Base-by-base conservation (phyloP, 225 moss, liverwort and hornwort genomes). In the Polytrichum formosum region DNA sequence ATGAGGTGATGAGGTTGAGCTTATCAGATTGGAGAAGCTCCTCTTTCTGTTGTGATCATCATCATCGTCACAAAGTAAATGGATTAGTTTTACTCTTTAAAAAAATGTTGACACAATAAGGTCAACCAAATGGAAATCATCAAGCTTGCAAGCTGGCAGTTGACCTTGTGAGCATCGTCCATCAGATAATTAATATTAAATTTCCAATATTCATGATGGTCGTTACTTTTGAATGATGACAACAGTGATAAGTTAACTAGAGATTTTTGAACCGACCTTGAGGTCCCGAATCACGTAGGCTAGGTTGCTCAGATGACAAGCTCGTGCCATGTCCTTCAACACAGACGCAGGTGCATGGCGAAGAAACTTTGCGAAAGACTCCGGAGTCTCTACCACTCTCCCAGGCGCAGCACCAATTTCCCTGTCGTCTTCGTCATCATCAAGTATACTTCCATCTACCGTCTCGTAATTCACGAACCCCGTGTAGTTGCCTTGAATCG, bases 301-400 rank as follows among this genome's bases (percentile, higher is more conserved):
- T 13, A 86, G 75, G 28, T 86, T 86, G 33, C 86, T 86, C 35
- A 86, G 86, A 30, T 86, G 77, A 75, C 86, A 86, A 77, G 82
- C 82, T 66, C 80, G 80, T 7, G 80, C 82, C 18, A 83, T 70
- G 6, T 72, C 66, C 62, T 73, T 80, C 5, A 86, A 68, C 53
- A 69, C 80, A 4, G 18, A 56, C 0, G 56, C 65, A 2, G 73
- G 75, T 9, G 68, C 73, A 7, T 80, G 82, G 13, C 75, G 65
- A 26, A 86, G 71, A 71, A 86, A 83, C 55, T 78, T 82, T 7
- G 35, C 30, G 7, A 86, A 83, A 53, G 82, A 70, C 73, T 73
- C 78, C 10, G 4, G 71, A 29, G 80, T 75, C 65, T 86, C 79
- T 18, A 30, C 27, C 22, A 21, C 27, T 7, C n/a, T 75, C 1